phyloP scores from a whole-genome alignment of 495 filamentous ascomycete species.

The Penicillium lividum region DNA sequence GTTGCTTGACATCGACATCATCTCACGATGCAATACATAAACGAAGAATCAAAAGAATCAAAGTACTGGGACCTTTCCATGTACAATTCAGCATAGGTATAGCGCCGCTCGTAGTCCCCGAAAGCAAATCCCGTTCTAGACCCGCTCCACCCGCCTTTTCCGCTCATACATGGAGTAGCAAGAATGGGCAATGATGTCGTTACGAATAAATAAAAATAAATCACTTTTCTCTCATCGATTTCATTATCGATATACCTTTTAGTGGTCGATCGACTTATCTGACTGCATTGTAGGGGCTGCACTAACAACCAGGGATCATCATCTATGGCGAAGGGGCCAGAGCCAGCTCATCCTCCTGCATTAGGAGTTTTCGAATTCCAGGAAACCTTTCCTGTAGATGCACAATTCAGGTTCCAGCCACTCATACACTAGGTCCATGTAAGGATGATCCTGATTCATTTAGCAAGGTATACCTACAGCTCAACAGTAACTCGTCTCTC shows the following conservation, averaged over 20 bases:
- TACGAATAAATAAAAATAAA: not conserved
- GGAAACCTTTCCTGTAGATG: not conserved
- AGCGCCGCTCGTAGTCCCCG: constrained; percentile 5
- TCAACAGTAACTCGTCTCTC: not conserved
- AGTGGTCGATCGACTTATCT: constrained; percentile 1
- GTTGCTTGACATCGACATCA: constrained; percentile 10
- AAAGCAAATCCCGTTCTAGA: constrained; percentile 8
- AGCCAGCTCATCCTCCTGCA: not conserved
- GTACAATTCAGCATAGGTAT: constrained; percentile 2
- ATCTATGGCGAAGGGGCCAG: not conserved
- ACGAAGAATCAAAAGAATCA: not conserved
- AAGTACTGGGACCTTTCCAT: no score
- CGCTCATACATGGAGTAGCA: not conserved
- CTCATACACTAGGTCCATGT: not conserved
- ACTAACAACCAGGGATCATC: constrained; percentile 11
- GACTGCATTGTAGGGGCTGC: constrained; percentile 10
- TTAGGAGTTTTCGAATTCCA: not conserved
- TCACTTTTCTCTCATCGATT: not conserved
- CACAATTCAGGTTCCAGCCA: not conserved
- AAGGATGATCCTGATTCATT: not conserved
- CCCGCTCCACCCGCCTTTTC: not conserved
- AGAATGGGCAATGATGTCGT: not conserved
- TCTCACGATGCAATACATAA: not conserved
- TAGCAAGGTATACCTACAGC: no score
- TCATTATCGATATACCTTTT: not conserved